Evolutionary conservation across 257 asterid genomes (phyloP).

Genomic region (Buddleja alternifolia): DNA sequence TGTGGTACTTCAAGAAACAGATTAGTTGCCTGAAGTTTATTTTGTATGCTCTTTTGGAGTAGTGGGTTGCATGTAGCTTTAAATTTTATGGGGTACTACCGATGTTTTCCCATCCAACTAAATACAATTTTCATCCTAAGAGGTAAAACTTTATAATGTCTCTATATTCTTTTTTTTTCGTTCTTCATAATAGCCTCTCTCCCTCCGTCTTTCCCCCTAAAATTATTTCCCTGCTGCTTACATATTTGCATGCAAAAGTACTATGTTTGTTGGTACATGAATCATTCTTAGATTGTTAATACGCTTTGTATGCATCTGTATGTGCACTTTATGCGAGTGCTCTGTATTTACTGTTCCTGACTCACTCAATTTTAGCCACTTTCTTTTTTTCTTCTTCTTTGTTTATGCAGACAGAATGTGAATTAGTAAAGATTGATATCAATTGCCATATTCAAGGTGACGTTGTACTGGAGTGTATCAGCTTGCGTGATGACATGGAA

Average conservation of each 20-base stretch:
- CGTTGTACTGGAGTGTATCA: constrained; percentile 88
- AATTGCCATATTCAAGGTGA: constrained; percentile 92
- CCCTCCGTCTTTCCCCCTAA: neutral
- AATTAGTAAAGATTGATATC: constrained; percentile 82
- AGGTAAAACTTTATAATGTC: no score
- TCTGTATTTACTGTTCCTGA: neutral
- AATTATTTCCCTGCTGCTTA: constrained; percentile 15
- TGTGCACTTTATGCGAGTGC: constrained; percentile 12
- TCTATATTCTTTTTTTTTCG: neutral
- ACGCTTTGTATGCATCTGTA: constrained; percentile 10
- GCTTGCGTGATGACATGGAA: constrained; percentile 75
- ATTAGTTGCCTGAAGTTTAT: neutral
- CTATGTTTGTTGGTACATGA: constrained; percentile 5
- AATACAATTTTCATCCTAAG: no score
- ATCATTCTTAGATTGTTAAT: neutral
- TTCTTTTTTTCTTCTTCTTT: neutral
- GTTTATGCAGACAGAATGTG: constrained; percentile 77
- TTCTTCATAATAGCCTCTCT: no score
- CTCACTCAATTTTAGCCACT: constrained; percentile 18
- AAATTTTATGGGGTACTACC: neutral
- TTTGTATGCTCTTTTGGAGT: constrained; percentile 8
- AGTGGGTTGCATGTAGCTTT: constrained; percentile 6
- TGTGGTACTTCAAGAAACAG: neutral
- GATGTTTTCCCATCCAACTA: no score
- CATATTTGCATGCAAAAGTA: constrained; percentile 15